Evolutionary conservation across 805 yeast species (phyloP).

Genomic region (Zygoascus biomembranicola): DNA sequence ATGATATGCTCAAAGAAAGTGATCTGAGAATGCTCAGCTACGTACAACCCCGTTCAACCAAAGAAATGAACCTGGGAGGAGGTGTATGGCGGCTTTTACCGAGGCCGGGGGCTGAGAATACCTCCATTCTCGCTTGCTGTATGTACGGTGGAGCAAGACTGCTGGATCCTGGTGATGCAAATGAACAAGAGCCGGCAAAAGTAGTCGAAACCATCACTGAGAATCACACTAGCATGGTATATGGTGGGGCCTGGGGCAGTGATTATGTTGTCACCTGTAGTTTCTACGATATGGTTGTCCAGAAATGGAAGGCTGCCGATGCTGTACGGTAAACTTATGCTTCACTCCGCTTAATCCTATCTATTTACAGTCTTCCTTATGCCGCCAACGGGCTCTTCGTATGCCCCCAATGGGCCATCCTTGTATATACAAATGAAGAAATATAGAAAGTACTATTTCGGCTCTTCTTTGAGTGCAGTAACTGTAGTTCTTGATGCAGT

Average conservation of each 20-base stretch:
- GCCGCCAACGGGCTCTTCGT: too few species aligned
- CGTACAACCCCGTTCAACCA: conserved; percentile 39
- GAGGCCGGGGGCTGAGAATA: conserved; percentile 31
- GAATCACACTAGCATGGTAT: conserved; percentile 87
- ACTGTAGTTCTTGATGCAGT: background rate
- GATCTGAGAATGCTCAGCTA: conserved; percentile 49
- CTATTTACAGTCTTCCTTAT: too few species aligned
- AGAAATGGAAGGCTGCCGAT: conserved; percentile 46
- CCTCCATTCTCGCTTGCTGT: conserved; percentile 67
- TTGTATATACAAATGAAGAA: too few species aligned
- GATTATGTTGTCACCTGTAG: conserved; percentile 70
- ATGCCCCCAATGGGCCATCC: too few species aligned
- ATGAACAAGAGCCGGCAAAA: conserved; percentile 19
- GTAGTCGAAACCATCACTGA: conserved; percentile 19
- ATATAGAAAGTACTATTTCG: too few species aligned
- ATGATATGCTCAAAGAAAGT: conserved; percentile 61
- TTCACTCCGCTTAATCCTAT: too few species aligned
- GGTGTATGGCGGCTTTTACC: conserved; percentile 94
- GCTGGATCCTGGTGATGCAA: conserved; percentile 38
- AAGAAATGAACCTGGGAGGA: conserved; percentile 59
- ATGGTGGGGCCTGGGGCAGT: conserved; percentile 84
- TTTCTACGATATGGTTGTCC: conserved; percentile 79
- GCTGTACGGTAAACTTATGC: background rate
- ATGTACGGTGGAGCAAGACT: conserved; percentile 94
- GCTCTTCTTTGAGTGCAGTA: background rate